Conservation (phyloP, 1,284 basidiomycete species). For the Fistulinella cinereoalba region DNA sequence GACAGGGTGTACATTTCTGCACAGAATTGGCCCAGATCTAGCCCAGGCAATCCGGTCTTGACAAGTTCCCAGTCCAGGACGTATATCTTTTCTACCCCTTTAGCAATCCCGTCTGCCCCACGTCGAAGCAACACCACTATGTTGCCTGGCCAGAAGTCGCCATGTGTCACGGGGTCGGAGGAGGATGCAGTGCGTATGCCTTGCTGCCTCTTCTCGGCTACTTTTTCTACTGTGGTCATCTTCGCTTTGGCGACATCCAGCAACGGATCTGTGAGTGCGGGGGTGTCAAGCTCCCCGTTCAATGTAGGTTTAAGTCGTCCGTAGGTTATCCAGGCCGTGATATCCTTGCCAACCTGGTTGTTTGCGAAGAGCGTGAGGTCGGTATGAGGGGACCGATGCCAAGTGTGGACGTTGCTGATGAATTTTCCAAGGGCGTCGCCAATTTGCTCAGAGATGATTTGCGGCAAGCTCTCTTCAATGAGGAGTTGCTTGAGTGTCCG, state of each 20-base stretch:
- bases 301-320: constrained; percentile 48
- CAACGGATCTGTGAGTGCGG: constrained; percentile 40
- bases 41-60: constrained; percentile 48
- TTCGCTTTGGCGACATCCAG: constrained; percentile 38
- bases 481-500: constrained; percentile 50
- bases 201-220: constrained; percentile 36
- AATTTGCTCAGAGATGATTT: constrained; percentile 39
- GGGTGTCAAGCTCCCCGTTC: constrained; percentile 32
- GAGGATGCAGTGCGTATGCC: constrained; percentile 38
- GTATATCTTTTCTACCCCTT: constrained; percentile 39
- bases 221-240: constrained; percentile 35
- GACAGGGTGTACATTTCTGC: constrained; percentile 53
- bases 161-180: constrained; percentile 36
- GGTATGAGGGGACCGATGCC: constrained; percentile 36
- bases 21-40: constrained; percentile 59
- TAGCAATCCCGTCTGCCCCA: constrained; percentile 19
- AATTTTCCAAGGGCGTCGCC: constrained; percentile 46
- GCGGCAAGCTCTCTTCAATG: constrained; percentile 36
- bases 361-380: constrained; percentile 39
- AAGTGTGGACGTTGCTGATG: constrained; percentile 44
- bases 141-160: constrained; percentile 70
- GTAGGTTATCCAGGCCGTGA: constrained; percentile 47
- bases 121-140: constrained; percentile 40
- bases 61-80: constrained; percentile 61
- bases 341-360: constrained; percentile 41